Base-by-base conservation (phyloP, 495 filamentous ascomycete genomes). In the Cryomyces minteri region DNA sequence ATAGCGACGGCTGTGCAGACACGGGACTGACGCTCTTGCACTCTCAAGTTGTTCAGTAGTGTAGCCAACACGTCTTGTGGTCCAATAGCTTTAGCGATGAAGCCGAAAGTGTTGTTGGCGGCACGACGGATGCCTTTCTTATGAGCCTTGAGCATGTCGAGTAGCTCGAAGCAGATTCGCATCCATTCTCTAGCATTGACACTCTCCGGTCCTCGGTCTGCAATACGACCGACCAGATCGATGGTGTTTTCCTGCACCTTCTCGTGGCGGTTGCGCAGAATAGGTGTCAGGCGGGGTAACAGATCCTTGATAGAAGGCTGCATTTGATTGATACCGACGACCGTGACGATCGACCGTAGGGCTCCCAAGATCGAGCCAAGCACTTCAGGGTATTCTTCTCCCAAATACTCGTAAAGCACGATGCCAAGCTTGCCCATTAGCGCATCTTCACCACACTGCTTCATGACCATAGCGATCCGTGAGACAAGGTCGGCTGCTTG, bases 241-340 rank as follows among this genome's bases (percentile, higher is more conserved):
- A 99, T 96, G n/a, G 90, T 94, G 63, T 99, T 99, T 54, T 99
- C 92, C 61, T 99, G 92, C 37, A 99, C 92, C 63, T 99, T 99
- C 61, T 99, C 92, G 69, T 99, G 92, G 41, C 92, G 83, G 65
- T 99, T 99, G 45, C 92, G 84, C 40, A 99, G 70, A 56, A 98
- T 98, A 11, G 90, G 90, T 1, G 90, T 96, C 25, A 99, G 76
- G 30, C 92, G 84, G 7, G 92, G 92, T 4, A 99, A 76, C 6
- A 99, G 74, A 57, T 99, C 92, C 51, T 86, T 84, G 61, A 99
- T 95, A n/a, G 92, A 88, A 8, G 92, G 92, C 48, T 96, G 85
- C 92, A 99, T 96, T 62, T 86, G 83, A 60, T 80, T 84, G 72
- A 99, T 94, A 64, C 92, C 92, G 38, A 99, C 88, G 31, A 96